Base-by-base conservation (phyloP, 2,329 filamentous ascomycete genomes). In the Arthrobotrys pseudoclavata region DNA sequence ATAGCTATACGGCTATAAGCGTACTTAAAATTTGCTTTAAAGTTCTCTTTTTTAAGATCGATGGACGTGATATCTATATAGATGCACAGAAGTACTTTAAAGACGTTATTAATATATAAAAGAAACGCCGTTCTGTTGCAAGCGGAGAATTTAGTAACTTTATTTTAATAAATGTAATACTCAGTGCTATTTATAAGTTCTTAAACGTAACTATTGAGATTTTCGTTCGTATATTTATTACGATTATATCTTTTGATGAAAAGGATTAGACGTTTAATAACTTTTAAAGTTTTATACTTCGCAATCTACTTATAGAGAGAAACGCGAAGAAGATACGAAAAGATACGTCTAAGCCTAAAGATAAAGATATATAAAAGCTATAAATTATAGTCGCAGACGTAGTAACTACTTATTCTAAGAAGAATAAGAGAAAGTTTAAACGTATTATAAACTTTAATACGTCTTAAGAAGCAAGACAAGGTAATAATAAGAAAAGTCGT, bases 391-490 rank as follows among this genome's bases (percentile, higher is more conserved):
- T n/a, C n/a, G n/a, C n/a, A n/a, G n/a, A n/a, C n/a, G n/a, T n/a
- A n/a, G n/a, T n/a, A n/a, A n/a, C n/a, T n/a, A n/a, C n/a, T n/a
- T n/a, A n/a, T n/a, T n/a, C n/a, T n/a, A n/a, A n/a, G n/a, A n/a
- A n/a, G n/a, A n/a, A n/a, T n/a, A n/a, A n/a, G n/a, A n/a, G n/a
- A n/a, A n/a, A n/a, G n/a, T n/a, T n/a, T n/a, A n/a, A n/a, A n/a
- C n/a, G n/a, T n/a, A n/a, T n/a, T n/a, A n/a, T n/a, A n/a, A 29
- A 15, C 13, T 26, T 29, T 26, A 53, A 4, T 13, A 53, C 29
- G 12, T 53, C 15, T 29, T 55, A 34, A 66, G 55, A 37, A 47
- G 24, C 10, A 26, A 66, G 22, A 50, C n/a, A 66, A 55, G 24
- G 24, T 34, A 47, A 55, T 20, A 20, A 20, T 47, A 47, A 47